These are phyloP conservation scores for Plasmodium coatneyi DNA, from an alignment of 169 alveolate genomes.

Conservation along the genomic window DNA sequence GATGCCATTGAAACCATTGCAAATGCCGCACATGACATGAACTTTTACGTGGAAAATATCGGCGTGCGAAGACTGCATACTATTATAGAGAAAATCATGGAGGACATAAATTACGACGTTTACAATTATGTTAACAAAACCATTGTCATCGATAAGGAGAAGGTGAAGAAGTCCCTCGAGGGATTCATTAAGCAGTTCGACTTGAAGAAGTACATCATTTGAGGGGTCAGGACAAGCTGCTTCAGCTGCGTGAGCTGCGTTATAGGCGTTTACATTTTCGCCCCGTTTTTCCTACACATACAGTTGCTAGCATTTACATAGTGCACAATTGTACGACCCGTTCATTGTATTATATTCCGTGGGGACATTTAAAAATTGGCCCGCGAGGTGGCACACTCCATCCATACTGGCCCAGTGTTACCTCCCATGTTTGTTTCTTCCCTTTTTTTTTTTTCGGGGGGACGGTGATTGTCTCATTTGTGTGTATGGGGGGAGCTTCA, in stretches of 20 bases:
- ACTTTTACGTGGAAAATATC: conserved; percentile 88
- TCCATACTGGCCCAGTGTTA: background rate
- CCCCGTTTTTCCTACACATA: background rate
- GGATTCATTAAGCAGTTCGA: conserved; percentile 69
- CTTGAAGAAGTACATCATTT: conserved; percentile 62
- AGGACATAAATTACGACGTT: conserved; percentile 59
- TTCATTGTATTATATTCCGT: background rate
- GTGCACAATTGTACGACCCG: background rate
- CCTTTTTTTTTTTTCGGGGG: background rate
- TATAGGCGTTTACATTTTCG: background rate
- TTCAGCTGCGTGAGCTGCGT: no score
- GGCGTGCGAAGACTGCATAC: conserved; percentile 94
- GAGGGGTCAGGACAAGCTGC: background rate
- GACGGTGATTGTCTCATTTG: background rate
- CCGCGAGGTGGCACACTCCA: background rate
- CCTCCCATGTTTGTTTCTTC: background rate
- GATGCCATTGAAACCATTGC: conserved; percentile 82
- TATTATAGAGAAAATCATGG: conserved; percentile 86
- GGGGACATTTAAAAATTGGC: background rate
- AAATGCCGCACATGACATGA: conserved; percentile 85
- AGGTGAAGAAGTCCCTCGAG: conserved; percentile 59
- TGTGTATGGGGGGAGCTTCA: background rate
- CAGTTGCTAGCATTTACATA: no score
- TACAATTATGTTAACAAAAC: conserved; percentile 49
- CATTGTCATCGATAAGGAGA: conserved; percentile 45